These are phyloP conservation scores for Phytophthora rubi DNA, from an alignment of 352 stramenopile species.

Conservation along the genomic window DNA sequence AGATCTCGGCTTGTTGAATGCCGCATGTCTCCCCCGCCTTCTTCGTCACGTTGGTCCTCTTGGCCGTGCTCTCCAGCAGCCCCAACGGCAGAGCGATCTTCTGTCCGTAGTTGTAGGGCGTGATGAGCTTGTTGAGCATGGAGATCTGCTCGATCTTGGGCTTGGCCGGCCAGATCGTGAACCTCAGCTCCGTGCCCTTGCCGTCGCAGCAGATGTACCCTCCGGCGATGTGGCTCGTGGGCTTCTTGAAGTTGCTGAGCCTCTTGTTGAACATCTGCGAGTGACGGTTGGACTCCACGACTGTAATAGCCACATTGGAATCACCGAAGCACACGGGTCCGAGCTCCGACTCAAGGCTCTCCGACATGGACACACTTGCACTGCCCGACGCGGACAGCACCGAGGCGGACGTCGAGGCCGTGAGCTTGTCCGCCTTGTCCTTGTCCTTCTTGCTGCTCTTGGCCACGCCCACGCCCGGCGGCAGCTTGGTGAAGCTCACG, in stretches of 20 bases:
- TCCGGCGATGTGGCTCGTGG: conserved; percentile 75
- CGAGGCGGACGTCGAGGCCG: conserved; percentile 25
- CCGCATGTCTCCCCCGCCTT: conserved; percentile 30
- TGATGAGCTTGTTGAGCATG: conserved; percentile 88
- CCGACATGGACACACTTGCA: conserved; percentile 28
- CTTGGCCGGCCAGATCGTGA: conserved; percentile 64
- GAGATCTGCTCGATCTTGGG: conserved; percentile 83
- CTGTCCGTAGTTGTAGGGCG: conserved; percentile 83
- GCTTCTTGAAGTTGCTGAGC: conserved; percentile 89
- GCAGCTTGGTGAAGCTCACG: conserved; percentile 61
- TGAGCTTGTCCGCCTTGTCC: conserved; percentile 10
- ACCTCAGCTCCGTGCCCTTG: conserved; percentile 76
- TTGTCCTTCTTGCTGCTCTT: conserved; percentile 39
- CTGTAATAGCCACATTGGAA: conserved; percentile 69
- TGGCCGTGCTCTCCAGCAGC: conserved; percentile 60
- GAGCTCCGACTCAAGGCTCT: conserved; percentile 14
- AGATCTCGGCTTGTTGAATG: conserved; percentile 63
- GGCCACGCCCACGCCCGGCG: conserved; percentile 19
- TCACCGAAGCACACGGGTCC: conserved; percentile 72
- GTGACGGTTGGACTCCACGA: conserved; percentile 85
- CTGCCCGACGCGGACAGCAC: conserved; percentile 28
- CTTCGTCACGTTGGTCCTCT: conserved; percentile 17
- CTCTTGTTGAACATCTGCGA: conserved; percentile 87
- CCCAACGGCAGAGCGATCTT: conserved; percentile 79
- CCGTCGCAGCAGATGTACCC: conserved; percentile 90